Evolutionary conservation across 2,329 filamentous ascomycete species (phyloP), one percentile per base, ranked within the genome.

Genomic region (Grosmannia serpens): DNA sequence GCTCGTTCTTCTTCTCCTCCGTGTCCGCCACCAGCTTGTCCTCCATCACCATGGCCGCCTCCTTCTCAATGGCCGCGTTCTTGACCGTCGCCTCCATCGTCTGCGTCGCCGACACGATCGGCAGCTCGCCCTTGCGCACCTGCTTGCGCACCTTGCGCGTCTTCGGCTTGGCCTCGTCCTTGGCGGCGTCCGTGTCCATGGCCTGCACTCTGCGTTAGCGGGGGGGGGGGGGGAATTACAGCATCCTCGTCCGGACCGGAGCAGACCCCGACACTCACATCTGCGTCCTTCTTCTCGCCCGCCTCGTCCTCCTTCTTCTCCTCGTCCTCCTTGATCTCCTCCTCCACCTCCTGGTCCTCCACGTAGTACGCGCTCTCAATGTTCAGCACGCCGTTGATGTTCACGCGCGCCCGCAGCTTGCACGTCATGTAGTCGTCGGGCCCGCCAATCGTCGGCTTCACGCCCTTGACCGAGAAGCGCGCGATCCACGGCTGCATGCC

Each of bases 391-490:
- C 94, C 94, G 77, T 97, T 91, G 64, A 97, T 83, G 77, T 99
- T 99, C 59, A 99, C 83, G 63, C 94, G 86, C 53, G 94, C 92
- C 83, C 97, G 97, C 62, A 99, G 86, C 80, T 99, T 99, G 87
- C 94, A 99, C 69, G 97, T 95, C 92, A 99, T 97, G 74, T 97
- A 99, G 71, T 97, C 94, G 61, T 95, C 89, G 71, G 94, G 91
- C 65, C 86, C 83, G 70, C 95, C 90, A 55, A 63, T 59, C 47
- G 67, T 68, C 46, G 90, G 87, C 82, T 96, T 91, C 70, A 99
- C 92, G 52, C 88, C 89, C 83, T 99, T 99, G 72, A 99, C 91
- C 49, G 91, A 96, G 79, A 99, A 99, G 64, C 90, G 86, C 59
- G 94, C 94, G 66, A 99, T 96, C 88, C 92, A 97, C 53, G 94